Evolutionary conservation across 1,284 basidiomycete genomes (phyloP).

Genomic region (Earliella scabrosa): DNA sequence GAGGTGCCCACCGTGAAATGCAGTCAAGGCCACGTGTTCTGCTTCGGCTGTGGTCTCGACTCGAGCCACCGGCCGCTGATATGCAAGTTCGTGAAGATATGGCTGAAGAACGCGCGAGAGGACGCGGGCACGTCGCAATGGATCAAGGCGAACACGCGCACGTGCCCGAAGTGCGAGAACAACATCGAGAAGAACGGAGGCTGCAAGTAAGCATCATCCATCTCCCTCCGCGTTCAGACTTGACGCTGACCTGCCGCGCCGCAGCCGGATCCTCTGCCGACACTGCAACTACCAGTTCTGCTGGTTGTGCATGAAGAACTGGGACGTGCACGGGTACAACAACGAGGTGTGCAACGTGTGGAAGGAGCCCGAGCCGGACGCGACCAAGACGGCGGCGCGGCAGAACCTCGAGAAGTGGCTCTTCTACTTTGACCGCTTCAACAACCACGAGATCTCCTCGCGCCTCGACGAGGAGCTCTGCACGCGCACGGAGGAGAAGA

Average conservation of each 20-base stretch:
- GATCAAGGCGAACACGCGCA: slow-evolving; percentile 73
- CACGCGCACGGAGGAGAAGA: slow-evolving; percentile 66
- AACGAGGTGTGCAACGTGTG: slow-evolving; percentile 68
- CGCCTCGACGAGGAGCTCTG: slow-evolving; percentile 65
- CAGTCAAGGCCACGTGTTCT: slow-evolving; percentile 51
- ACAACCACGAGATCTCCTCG: slow-evolving; percentile 72
- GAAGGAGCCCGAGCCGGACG: slow-evolving; percentile 60
- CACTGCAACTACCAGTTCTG: slow-evolving; percentile 70
- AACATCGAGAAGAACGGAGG: slow-evolving; percentile 78
- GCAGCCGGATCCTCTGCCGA: slow-evolving; percentile 49
- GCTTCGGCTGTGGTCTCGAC: slow-evolving; percentile 58
- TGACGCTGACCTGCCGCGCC: slow-evolving; percentile 20
- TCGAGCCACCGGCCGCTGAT: slow-evolving; percentile 65
- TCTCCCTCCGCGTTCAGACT: slow-evolving; percentile 29
- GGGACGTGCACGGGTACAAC: slow-evolving; percentile 67
- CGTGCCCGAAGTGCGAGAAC: slow-evolving; percentile 66
- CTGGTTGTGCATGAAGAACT: slow-evolving; percentile 73
- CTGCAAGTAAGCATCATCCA: slow-evolving; percentile 54
- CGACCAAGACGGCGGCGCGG: slow-evolving; percentile 54
- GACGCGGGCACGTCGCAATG: slow-evolving; percentile 74
- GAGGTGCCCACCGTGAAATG: slow-evolving; percentile 65
- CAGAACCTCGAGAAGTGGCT: slow-evolving; percentile 66
- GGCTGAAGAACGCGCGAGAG: slow-evolving; percentile 70
- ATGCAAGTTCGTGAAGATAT: slow-evolving; percentile 60
- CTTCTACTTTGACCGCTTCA: slow-evolving; percentile 70